These are phyloP conservation scores for Phalaenopsis hybrid DNA, from an alignment of 116 monocot genomes.

Conservation along the genomic window DNA sequence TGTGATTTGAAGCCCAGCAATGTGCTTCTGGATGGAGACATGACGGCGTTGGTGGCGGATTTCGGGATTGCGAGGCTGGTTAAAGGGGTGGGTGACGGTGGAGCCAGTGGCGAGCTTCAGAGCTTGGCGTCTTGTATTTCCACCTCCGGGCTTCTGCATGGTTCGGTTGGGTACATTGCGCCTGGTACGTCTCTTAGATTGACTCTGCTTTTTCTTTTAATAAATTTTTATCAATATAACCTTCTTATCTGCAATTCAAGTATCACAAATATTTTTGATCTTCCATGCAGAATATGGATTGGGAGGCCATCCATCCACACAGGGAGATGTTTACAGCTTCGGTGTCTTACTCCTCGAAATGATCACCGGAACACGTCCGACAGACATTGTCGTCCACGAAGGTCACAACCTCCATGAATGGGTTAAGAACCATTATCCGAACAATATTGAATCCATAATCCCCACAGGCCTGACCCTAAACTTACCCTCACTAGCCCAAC, in stretches of 20 bases:
- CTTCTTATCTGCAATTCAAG: too few species aligned
- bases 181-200: conserved; percentile 43
- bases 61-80: conserved; percentile 60
- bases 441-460: conserved; percentile 31
- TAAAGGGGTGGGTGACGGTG: conserved; percentile 5
- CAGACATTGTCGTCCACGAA: conserved; percentile 52
- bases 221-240: too few species aligned
- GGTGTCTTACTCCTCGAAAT: conserved; percentile 80
- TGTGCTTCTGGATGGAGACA: conserved; percentile 65
- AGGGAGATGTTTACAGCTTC: conserved; percentile 87
- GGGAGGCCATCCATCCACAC: conserved; percentile 55
- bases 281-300: conserved; percentile 68
- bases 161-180: conserved; percentile 76
- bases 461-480: conserved; percentile 6
- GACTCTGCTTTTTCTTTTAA: too few species aligned
- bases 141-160: conserved; percentile 31
- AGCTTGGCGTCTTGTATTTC: not conserved
- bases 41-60: conserved; percentile 66
- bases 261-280: not conserved
- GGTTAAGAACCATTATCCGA: conserved; percentile 47
- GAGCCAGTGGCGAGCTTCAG: not conserved
- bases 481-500: not conserved
- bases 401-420: conserved; percentile 66
- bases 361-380: conserved; percentile 59
- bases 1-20: conserved; percentile 89